A percentile compares a stretch with the other conserved stretches of the same genome.
Evolutionary conservation across 1,284 basidiomycete genomes (phyloP).

Genomic region (Sanghuangporus weigelae): DNA sequence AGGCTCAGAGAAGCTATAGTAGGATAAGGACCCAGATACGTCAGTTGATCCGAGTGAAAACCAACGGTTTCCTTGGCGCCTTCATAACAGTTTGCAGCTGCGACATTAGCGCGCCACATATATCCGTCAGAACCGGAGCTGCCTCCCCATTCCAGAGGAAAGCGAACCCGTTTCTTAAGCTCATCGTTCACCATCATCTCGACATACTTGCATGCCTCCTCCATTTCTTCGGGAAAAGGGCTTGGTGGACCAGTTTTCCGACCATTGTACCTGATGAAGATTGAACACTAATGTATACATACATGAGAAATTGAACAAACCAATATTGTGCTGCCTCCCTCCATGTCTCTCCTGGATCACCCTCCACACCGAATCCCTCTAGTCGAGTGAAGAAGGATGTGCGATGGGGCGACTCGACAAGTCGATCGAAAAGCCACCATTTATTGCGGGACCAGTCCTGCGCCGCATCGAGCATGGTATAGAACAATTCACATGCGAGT

Average conservation of each 20-base stretch:
- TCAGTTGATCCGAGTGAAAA: slow-evolving; percentile 74
- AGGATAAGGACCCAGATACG: slow-evolving; percentile 84
- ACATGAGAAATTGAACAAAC: slow-evolving; percentile 30
- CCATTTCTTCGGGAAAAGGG: slow-evolving; percentile 67
- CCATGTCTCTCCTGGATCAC: slow-evolving; percentile 41
- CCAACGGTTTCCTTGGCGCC: slow-evolving; percentile 84
- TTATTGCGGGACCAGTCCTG: slow-evolving; percentile 66
- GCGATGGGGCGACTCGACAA: slow-evolving; percentile 81
- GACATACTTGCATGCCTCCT: slow-evolving; percentile 72
- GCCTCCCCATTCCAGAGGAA: slow-evolving; percentile 71
- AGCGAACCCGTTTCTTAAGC: slow-evolving; percentile 56
- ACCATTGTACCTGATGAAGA: slow-evolving; percentile 69
- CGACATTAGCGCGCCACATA: slow-evolving; percentile 84
- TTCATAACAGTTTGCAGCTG: slow-evolving; percentile 87
- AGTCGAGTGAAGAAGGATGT: slow-evolving; percentile 70
- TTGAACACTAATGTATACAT: slow-evolving; percentile 2
- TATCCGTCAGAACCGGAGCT: slow-evolving; percentile 30
- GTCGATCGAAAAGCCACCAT: slow-evolving; percentile 79
- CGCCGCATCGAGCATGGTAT: slow-evolving; percentile 61
- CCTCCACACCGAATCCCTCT: slow-evolving; percentile 31
- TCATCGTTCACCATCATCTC: slow-evolving; percentile 76
- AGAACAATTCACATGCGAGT: slow-evolving; percentile 66
- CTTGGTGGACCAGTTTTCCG: slow-evolving; percentile 50
- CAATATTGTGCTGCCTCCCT: slow-evolving; percentile 64
- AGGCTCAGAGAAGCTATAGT: slow-evolving; percentile 92